A percentile compares a stretch with the other conserved stretches of the same genome.
Conservation (phyloP, 2,329 filamentous ascomycete genomes). For the Cadophora malorum region DNA sequence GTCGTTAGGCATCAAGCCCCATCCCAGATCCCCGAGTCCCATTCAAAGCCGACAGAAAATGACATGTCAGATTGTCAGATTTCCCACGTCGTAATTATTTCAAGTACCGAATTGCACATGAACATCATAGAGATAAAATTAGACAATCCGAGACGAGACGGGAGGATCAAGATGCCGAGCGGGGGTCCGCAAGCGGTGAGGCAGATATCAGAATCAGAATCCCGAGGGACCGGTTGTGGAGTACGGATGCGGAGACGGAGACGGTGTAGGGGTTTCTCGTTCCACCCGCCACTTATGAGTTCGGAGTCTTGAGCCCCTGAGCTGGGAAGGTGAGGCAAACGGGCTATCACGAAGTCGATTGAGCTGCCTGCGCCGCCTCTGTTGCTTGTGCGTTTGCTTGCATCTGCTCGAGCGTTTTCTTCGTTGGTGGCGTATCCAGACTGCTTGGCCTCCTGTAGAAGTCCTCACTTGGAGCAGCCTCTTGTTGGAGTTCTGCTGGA, state of each 20-base stretch:
- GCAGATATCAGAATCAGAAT: background rate
- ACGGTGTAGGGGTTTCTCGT: constrained; percentile 1
- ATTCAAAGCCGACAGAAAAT: background rate
- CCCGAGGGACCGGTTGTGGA: background rate
- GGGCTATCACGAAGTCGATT: background rate
- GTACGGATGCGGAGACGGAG: background rate
- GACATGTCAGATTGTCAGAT: background rate
- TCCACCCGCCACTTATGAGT: background rate
- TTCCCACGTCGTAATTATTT: background rate
- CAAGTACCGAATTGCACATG: background rate
- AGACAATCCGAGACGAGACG: background rate
- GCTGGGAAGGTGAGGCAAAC: too few species aligned
- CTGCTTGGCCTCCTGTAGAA: constrained; percentile 13
- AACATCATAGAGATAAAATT: background rate
- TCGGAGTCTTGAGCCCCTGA: too few species aligned
- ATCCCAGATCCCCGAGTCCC: too few species aligned
- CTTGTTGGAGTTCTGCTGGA: constrained; percentile 3
- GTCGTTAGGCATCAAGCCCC: background rate
- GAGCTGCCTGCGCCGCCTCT: background rate
- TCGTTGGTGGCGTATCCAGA: constrained; percentile 8
- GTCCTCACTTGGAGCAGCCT: background rate
- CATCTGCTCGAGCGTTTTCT: background rate
- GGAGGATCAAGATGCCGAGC: background rate
- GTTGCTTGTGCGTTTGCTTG: background rate
- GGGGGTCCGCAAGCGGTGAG: background rate